Percentiles rank a stretch among this genome's conserved stretches.
Conservation (phyloP, 495 filamentous ascomycete genomes). For the Penicillium verhagenii region DNA sequence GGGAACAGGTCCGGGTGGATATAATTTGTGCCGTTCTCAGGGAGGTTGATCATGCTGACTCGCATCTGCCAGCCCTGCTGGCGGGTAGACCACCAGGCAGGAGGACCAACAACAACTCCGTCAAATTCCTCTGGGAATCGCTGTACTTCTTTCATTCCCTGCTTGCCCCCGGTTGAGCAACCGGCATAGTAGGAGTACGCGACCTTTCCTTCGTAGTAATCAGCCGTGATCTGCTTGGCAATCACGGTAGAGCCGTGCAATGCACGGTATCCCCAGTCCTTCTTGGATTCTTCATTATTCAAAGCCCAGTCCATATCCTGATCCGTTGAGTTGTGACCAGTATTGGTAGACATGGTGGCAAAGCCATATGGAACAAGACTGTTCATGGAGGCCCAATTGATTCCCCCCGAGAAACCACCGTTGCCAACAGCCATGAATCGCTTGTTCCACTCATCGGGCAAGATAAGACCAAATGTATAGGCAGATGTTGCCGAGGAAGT, state of each 20-base stretch:
- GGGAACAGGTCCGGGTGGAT: slow-evolving; percentile 4
- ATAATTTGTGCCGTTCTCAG: background rate
- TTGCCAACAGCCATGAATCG: background rate
- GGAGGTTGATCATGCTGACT: background rate
- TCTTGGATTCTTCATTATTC: slow-evolving; percentile 31
- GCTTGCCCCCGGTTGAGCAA: slow-evolving; percentile 47
- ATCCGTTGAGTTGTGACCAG: slow-evolving; percentile 48
- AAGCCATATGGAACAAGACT: slow-evolving; percentile 40
- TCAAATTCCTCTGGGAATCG: slow-evolving; percentile 36
- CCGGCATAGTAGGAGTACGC: slow-evolving; percentile 44
- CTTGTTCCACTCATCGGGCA: background rate
- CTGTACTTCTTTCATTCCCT: slow-evolving; percentile 44
- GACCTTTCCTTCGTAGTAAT: slow-evolving; percentile 10
- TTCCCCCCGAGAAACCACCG: background rate
- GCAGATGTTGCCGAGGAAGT: background rate
- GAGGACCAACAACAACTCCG: slow-evolving; percentile 26
- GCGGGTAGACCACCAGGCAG: slow-evolving; percentile 50
- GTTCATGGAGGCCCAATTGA: background rate
- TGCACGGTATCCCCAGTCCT: slow-evolving; percentile 20
- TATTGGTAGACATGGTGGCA: slow-evolving; percentile 54
- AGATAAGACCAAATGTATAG: background rate
- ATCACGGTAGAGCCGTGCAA: background rate
- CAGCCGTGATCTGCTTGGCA: background rate
- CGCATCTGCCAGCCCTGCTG: slow-evolving; percentile 45
- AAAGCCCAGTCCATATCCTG: slow-evolving; percentile 47